Base-by-base conservation (phyloP, 2,329 filamentous ascomycete species). In the Aspergillus ruber region DNA sequence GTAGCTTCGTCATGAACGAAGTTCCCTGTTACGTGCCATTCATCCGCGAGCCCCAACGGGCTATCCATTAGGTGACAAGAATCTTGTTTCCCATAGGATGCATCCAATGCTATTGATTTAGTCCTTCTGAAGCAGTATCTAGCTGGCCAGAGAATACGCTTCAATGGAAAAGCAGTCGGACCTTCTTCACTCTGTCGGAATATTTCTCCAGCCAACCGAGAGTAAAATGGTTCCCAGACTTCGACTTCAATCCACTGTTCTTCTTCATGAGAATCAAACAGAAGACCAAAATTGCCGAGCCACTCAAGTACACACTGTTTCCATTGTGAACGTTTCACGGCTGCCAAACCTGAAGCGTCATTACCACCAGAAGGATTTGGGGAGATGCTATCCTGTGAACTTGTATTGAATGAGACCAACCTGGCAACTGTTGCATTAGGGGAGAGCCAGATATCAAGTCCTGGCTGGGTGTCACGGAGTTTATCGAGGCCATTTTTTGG, bases 121-220 rank as follows among this genome's bases (percentile, higher is more conserved):
- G 55, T 55, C 43, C 69, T 64, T 47, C 54, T 59, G 51, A 74
- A 74, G 55, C 69, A 73, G 50, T 70, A 68, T 18, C 62, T 58
- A 25, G 69, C 66, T 17, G 72, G 72, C 72, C 72, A 75, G 44
- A 72, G 57, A 45, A 74, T 66, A 20, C 68, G 66, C 53, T 68
- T 71, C 50, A 70, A 58, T 21, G 64, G 60, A 48, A 66, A 55
- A 15, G 56, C 50, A 12, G 62, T 57, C 39, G 57, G 58, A 45
- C 47, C 51, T 48, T 61, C 59, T 42, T 61, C 58, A 46, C 48
- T 58, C 38, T 61, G 53, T 32, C 62, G 55, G 52, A 55, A 56
- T 36, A 56, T 54, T 44, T 67, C 67, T 20, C 65, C 64, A 32
- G 65, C 63, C 40, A 69, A 50, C 46, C 60, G 61, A 44, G 64